Percentiles rank a stretch among this genome's conserved stretches.
Conservation (phyloP, 2,329 filamentous ascomycete genomes). For the Epichloe elymi region DNA sequence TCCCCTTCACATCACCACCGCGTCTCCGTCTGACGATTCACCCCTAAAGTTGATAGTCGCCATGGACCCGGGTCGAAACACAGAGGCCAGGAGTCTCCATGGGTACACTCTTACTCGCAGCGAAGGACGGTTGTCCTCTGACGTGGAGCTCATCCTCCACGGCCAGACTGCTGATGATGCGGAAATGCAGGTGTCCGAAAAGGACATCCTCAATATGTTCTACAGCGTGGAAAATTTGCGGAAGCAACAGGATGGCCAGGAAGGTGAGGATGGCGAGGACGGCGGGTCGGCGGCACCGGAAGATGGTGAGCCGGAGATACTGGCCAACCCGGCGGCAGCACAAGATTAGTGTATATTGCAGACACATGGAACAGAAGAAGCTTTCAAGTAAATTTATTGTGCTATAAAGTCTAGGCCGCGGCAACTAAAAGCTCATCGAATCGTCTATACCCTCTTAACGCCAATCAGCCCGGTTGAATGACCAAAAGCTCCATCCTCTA, state of each 20-base stretch:
- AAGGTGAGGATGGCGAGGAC: constrained; percentile 7
- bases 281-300: constrained; percentile 2
- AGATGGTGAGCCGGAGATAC: neutral
- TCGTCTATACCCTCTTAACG: constrained; percentile 28
- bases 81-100: constrained; percentile 17
- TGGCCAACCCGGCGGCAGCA: neutral
- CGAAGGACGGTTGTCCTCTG: constrained; percentile 19
- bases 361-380: neutral
- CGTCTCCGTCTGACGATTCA: constrained; percentile 10
- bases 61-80: constrained; percentile 22
- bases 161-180: constrained; percentile 13
- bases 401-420: constrained; percentile 12
- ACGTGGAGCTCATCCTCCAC: constrained; percentile 13
- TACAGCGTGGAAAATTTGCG: constrained; percentile 35
- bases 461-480: constrained; percentile 22
- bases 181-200: constrained; percentile 22
- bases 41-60: constrained; percentile 24
- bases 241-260: constrained; percentile 22
- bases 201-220: constrained; percentile 29
- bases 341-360: neutral
- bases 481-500: constrained; percentile 11
- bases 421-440: constrained; percentile 20
- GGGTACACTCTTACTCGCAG: constrained; percentile 18
- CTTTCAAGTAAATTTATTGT: constrained; percentile 6
- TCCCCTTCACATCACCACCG: constrained; percentile 39